Evolutionary conservation across 371 early-diverging fungal species (phyloP).

Genomic region (Fennellomyces sp.): DNA sequence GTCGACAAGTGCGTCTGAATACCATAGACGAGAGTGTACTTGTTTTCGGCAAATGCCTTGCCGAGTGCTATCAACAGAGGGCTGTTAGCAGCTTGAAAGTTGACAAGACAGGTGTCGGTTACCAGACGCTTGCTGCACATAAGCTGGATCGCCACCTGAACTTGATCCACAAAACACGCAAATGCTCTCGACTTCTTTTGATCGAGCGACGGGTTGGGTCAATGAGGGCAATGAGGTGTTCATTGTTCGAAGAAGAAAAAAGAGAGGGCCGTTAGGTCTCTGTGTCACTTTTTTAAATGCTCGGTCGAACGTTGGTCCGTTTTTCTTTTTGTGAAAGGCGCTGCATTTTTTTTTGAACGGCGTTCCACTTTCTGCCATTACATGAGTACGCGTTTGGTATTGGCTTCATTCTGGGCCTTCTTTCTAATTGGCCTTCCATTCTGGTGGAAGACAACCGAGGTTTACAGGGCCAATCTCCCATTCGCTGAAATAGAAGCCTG

Average conservation of each 20-base stretch:
- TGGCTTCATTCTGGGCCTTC: conserved; percentile 63
- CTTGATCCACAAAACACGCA: conserved; percentile 83
- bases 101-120: neutral
- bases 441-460: conserved; percentile 92
- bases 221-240: conserved; percentile 14
- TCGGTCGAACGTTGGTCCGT: no score
- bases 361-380: no score
- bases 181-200: conserved; percentile 44
- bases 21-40: conserved; percentile 82
- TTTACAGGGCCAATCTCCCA: conserved; percentile 88
- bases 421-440: conserved; percentile 81
- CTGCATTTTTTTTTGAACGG: no score
- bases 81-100: neutral
- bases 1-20: conserved; percentile 4
- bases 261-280: no score
- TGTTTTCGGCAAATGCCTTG: conserved; percentile 55
- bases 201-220: neutral
- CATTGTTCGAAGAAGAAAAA: neutral
- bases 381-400: conserved; percentile 42
- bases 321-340: no score
- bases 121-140: conserved; percentile 60
- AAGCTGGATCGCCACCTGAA: conserved; percentile 56
- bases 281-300: no score
- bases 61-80: conserved; percentile 60
- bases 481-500: conserved; percentile 67